Conservation (phyloP, 2,329 filamentous ascomycete genomes). For the Cladosporium sp. region DNA sequence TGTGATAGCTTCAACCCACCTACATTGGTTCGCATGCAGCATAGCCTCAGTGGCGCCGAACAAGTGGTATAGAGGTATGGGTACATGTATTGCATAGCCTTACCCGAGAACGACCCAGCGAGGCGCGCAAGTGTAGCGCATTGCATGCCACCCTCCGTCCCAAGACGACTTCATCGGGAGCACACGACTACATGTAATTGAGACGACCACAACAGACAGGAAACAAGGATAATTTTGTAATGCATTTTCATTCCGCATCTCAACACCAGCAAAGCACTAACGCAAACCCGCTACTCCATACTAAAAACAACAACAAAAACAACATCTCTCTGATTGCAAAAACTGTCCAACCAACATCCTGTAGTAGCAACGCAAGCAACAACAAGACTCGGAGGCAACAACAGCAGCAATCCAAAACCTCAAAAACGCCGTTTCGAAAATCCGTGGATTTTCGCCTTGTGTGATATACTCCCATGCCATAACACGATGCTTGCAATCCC, state of each 20-base stretch:
- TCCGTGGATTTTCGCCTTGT: constrained; percentile 19
- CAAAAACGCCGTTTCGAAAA: constrained; percentile 2
- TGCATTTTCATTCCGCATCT: not conserved
- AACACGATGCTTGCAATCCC: constrained; percentile 14
- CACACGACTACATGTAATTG: not conserved
- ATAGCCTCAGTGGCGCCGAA: too few species aligned
- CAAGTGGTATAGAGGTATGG: too few species aligned
- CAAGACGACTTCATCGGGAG: not conserved
- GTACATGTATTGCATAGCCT: too few species aligned
- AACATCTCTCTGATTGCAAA: not conserved
- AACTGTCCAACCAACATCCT: constrained; percentile 1
- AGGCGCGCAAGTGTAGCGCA: too few species aligned
- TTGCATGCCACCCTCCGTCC: not conserved
- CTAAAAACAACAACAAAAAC: not conserved
- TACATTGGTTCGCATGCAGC: too few species aligned
- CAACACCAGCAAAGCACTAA: not conserved
- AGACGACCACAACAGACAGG: too few species aligned
- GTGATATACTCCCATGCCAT: constrained; percentile 17
- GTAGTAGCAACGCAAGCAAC: constrained; percentile 10
- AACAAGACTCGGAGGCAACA: not conserved
- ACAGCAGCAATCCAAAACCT: not conserved
- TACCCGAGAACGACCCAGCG: too few species aligned
- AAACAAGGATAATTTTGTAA: not conserved
- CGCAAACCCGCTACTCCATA: not conserved
- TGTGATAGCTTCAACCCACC: too few species aligned